Evolutionary conservation across 2,329 filamentous ascomycete genomes (phyloP), one percentile per base, ranked within the genome.

Genomic region (Pezicula rhizophila): DNA sequence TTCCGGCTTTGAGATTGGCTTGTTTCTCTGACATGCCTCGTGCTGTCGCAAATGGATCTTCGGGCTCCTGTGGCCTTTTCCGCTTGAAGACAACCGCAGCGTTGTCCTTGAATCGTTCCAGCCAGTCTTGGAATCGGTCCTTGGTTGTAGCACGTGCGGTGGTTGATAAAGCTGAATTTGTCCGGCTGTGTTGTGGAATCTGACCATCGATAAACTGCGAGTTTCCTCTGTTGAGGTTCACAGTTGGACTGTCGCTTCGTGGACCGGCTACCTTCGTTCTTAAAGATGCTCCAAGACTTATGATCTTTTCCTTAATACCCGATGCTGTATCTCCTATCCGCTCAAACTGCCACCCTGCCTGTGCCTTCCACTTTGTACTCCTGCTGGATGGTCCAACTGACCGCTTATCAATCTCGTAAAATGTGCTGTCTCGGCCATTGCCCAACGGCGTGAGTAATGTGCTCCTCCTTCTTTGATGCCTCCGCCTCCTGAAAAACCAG

Each of bases 201-300:
- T 55, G 56, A 2, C 62, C 60, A 5, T 64, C 59, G 11, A 68
- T 65, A 52, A 76, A 78, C 54, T 79, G 77, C 8, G 77, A 78
- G 55, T 74, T 76, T 6, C 75, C 74, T 42, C 74, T 67, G 60
- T 79, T 71, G 53, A 78, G 67, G 49, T 78, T 72, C 26, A 78
- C 70, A 42, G 66, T 69, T 2, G 70, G 65, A 8, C 63, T 66
- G 42, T 64, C 66, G 25, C 61, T 64, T 48, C 66, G 51, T 31
- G 55, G 47, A 33, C 54, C 45, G 25, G 51, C 51, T 12, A 62
- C 51, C 40, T 59, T 63, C 26, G 57, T 51, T 41, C 59, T 65
- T 31, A 63, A 43, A 11, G 59, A 54, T 10, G 57, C 48, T 42
- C 56, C 59, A n/a, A 61, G 39, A 8, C 58, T 57, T 17, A 47